Base-by-base conservation (phyloP, 1,284 basidiomycete genomes). In the Sanghuangporus weigelae region DNA sequence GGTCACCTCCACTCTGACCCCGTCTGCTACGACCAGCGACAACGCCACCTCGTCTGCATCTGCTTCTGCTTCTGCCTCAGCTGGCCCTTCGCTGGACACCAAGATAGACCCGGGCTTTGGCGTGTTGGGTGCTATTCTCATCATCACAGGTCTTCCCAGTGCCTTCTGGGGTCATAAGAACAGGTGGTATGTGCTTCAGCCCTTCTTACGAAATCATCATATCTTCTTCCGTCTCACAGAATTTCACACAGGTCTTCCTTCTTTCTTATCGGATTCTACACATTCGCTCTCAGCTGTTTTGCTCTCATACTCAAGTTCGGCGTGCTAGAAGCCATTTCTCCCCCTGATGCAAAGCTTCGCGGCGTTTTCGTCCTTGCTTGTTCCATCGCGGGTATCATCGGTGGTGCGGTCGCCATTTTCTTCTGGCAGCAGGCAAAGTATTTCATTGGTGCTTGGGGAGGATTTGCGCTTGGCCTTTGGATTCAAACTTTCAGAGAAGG, bases 151-250 rank as follows among this genome's bases (percentile, higher is more conserved):
- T 62, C 79, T 96, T 14, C 93, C 94, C 3, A 92, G 93, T 66
- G 90, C 92, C 0, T 93, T 94, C 69, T 87, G 92, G 75, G 96
- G 96, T 21, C 92, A 95, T 76, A 95, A 95, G 81, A 95, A 95
- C 73, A 80, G 94, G 81, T 95, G 94, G 93, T 89, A 67, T 56
- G 79, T 71, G 19, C 61, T 66, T 60, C 62, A 35, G 68, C 40
- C 63, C 63, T 69, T 55, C 57, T 69, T 63, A 57, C 26, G 21
- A 14, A 64, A 64, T 48, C 65, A 31, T 31, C 26, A 31, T 31
- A 54, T 31, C 39, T 59, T 66, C 61, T 71, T 59, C 21, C 57
- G 11, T 23, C 40, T 63, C 62, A 59, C 50, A 48, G 31, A 54
- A 4, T 12, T 59, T 46, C 54, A 44, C 42, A 44, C 73, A 93